A percentile compares a stretch with the other conserved stretches of the same genome.
Conservation (phyloP, 345 rosid genomes). For the Citrus glauca region DNA sequence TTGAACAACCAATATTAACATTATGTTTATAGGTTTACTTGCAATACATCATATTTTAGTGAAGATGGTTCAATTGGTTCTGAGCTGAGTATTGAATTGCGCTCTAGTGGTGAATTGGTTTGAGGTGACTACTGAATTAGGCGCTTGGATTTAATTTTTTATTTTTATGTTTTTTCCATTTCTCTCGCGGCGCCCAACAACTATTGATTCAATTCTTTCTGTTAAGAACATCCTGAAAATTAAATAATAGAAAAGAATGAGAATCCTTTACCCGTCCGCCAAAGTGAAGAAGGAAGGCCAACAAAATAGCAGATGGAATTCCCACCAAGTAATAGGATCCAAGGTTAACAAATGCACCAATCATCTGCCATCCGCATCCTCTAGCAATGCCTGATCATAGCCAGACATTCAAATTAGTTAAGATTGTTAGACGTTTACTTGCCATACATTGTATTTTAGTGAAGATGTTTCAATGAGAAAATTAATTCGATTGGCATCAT, state of each 20-base stretch:
- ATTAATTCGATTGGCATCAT: neutral
- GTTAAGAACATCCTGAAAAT: neutral
- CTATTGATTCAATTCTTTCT: neutral
- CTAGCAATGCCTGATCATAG: conserved; percentile 40
- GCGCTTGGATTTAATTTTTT: too few species aligned
- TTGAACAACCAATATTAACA: neutral
- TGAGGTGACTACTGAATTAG: too few species aligned
- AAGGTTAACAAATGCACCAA: conserved; percentile 51
- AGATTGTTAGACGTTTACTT: too few species aligned
- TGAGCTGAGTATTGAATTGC: too few species aligned
- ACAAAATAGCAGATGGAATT: conserved; percentile 35
- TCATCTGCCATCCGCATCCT: conserved; percentile 65
- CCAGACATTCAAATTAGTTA: neutral
- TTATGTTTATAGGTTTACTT: too few species aligned
- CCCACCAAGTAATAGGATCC: conserved; percentile 55
- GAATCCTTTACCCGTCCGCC: conserved; percentile 40
- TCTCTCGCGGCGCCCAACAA: too few species aligned
- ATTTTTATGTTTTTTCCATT: too few species aligned
- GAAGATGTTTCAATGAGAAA: neutral
- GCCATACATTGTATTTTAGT: too few species aligned
- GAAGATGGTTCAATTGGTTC: too few species aligned
- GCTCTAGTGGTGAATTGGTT: too few species aligned
- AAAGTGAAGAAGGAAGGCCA: conserved; percentile 42
- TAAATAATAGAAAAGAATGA: neutral
- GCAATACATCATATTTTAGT: too few species aligned